phyloP scores from a whole-genome alignment of 2,329 filamentous ascomycete genomes.

The Aureobasidium subglaciale region DNA sequence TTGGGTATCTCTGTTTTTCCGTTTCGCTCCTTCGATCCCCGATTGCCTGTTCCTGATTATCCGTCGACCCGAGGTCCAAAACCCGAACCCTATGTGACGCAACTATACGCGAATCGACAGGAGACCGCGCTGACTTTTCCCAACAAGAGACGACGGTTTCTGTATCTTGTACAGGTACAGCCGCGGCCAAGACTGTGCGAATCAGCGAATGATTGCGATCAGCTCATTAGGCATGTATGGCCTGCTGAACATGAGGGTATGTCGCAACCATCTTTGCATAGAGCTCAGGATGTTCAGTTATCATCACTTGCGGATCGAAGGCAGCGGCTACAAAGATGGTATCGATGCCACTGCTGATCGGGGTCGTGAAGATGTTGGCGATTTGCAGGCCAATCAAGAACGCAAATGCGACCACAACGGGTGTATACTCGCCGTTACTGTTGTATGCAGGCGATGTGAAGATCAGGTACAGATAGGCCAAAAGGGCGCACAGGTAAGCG shows the following conservation, averaged over 20 bases:
- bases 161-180: background rate
- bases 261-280: constrained; percentile 72
- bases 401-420: constrained; percentile 73
- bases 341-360: constrained; percentile 79
- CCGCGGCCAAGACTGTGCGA: constrained; percentile 1
- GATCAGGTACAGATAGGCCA: constrained; percentile 80
- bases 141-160: background rate
- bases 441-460: constrained; percentile 81
- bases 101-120: constrained; percentile 14
- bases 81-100: constrained; percentile 8
- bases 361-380: constrained; percentile 81
- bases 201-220: background rate
- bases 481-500: constrained; percentile 70
- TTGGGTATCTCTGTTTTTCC: constrained; percentile 2
- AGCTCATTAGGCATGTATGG: constrained; percentile 19
- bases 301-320: constrained; percentile 55
- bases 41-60: constrained; percentile 5
- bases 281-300: constrained; percentile 72
- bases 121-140: constrained; percentile 3
- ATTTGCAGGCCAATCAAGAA: constrained; percentile 90
- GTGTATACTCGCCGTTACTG: constrained; percentile 57
- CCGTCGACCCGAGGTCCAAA: constrained; percentile 6
- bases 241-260: constrained; percentile 69
- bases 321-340: constrained; percentile 80
- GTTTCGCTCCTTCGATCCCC: background rate